A percentile compares a stretch with the other conserved stretches of the same genome.
Evolutionary conservation across 2,329 filamentous ascomycete genomes (phyloP).

Genomic region (Beauveria sp.): DNA sequence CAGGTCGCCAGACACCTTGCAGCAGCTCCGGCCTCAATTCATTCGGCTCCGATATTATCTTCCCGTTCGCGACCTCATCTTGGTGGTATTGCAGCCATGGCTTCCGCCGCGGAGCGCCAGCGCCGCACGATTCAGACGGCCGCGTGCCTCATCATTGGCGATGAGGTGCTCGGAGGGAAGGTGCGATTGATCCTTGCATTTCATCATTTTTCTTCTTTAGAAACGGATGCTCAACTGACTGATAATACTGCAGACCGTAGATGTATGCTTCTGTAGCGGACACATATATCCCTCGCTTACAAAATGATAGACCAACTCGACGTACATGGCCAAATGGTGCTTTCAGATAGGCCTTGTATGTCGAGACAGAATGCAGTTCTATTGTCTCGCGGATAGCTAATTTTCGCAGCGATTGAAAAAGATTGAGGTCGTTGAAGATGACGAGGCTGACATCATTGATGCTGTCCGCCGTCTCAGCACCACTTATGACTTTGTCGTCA

Average conservation of each 20-base stretch:
- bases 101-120: conserved; percentile 44
- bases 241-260: conserved; percentile 25
- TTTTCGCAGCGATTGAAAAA: conserved; percentile 61
- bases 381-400: not conserved
- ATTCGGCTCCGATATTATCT: conserved; percentile 11
- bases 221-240: not conserved
- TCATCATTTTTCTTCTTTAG: not conserved
- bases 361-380: not conserved
- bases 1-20: conserved; percentile 66
- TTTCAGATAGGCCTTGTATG: conserved; percentile 11
- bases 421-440: conserved; percentile 89
- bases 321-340: conserved; percentile 56
- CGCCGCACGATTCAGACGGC: conserved; percentile 75
- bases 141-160: conserved; percentile 90
- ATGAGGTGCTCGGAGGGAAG: conserved; percentile 93
- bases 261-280: conserved; percentile 26
- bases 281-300: conserved; percentile 13
- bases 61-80: conserved; percentile 14
- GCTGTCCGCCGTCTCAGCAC: conserved; percentile 79
- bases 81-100: conserved; percentile 32
- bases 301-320: conserved; percentile 50
- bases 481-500: conserved; percentile 90
- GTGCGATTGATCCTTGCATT: conserved; percentile 28
- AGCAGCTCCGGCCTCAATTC: conserved; percentile 25
- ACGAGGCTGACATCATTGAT: conserved; percentile 84